Evolutionary conservation across 345 rosid species (phyloP).

Genomic region (Bruguiera parviflora): DNA sequence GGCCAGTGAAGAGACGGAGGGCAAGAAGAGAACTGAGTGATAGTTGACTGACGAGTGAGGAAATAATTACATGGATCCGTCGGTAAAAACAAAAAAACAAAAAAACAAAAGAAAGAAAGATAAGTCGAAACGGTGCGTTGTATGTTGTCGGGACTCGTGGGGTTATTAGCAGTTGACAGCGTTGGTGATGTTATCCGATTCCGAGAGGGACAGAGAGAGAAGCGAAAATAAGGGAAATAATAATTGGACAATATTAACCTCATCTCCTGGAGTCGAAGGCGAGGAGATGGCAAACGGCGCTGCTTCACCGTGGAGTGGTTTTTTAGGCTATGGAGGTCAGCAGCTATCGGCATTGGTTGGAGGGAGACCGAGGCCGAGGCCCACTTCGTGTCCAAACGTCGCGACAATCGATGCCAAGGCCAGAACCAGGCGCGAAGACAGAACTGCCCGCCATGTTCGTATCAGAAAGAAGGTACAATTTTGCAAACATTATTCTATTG

Average conservation of each 20-base stretch:
- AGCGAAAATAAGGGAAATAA: not conserved
- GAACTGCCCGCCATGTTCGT: constrained; percentile 82
- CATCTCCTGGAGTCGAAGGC: not conserved
- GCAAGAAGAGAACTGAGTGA: too few species aligned
- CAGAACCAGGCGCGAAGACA: constrained; percentile 60
- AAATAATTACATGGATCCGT: too few species aligned
- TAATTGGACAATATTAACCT: not conserved
- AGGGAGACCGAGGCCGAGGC: constrained; percentile 10
- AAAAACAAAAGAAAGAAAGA: too few species aligned
- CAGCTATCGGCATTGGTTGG: constrained; percentile 26
- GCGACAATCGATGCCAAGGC: constrained; percentile 51
- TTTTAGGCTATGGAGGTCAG: constrained; percentile 13
- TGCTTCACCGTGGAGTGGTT: constrained; percentile 18
- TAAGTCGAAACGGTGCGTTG: too few species aligned
- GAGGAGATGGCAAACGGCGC: constrained; percentile 10
- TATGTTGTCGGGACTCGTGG: too few species aligned
- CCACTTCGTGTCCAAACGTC: not conserved
- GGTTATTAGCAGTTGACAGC: too few species aligned
- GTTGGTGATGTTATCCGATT: too few species aligned
- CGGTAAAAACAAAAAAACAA: too few species aligned
- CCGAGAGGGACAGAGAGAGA: not conserved
- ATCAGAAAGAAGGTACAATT: constrained; percentile 79
- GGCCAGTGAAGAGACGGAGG: too few species aligned
- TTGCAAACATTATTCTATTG: not conserved
- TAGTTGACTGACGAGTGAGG: too few species aligned